Evolutionary conservation across 1,284 basidiomycete genomes (phyloP), one percentile per base, ranked within the genome.

Genomic region (Melampsora americana): DNA sequence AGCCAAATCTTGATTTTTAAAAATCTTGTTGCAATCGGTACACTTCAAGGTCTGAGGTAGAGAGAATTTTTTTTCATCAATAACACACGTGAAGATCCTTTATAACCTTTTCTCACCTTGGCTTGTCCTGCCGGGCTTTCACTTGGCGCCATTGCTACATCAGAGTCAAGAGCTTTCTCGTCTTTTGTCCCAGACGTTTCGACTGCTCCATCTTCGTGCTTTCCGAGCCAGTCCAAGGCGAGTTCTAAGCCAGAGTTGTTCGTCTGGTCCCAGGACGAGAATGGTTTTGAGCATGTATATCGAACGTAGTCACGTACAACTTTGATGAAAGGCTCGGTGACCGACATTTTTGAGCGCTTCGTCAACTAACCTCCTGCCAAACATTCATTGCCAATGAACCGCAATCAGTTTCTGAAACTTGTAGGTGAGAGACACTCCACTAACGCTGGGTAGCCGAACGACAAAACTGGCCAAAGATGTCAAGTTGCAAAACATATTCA

Each of bases 1-100:
- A 23, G 95, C 95, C 14, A 95, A 86, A 1, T 91, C 92, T 6
- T 91, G 89, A 78, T 92, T 93, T 81, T 88, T 89, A 86, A 73
- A 73, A 23, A 66, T 56, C 50, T 73, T 73, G n/a, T 53, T 44
- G 48, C 70, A 73, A 23, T 65, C 62, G 14, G 44, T 32, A 26
- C 70, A 73, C 64, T 73, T 73, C 28, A 73, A 59, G 50, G 61
- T 64, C 39, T 73, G 39, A 1, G 2, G 7, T 28, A 56, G 53
- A 56, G 14, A 56, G n/a, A 20, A 20, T 11, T 20, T 11, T 20
- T n/a, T 2, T 16, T 9, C 6, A 28, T 20, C 16, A 60, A 28
- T 3, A 48, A 28, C 14, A 44, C 23, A 14, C 11, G 2, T 28
- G 2, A 68, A 16, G 46, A 48, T 18, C 3, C 30, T 60, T 69